These are phyloP conservation scores for Beauveria pseudobassiana DNA, from an alignment of 2,329 filamentous ascomycete species.

Conservation along the genomic window DNA sequence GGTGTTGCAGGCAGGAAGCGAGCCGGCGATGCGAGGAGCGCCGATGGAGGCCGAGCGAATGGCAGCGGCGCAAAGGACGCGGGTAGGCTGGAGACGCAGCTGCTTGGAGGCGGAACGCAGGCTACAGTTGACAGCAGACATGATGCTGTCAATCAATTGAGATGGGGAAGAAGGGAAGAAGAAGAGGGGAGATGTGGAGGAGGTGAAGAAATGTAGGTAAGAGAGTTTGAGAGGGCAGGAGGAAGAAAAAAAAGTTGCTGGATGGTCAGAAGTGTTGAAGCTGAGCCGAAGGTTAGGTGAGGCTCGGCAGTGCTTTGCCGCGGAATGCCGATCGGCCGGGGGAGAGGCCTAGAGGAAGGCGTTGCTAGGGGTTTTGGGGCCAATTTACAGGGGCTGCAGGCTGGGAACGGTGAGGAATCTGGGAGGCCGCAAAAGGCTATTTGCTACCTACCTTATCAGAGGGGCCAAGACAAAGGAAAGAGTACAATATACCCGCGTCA, in stretches of 20 bases:
- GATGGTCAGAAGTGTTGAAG: not conserved
- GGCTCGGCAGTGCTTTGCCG: constrained; percentile 9
- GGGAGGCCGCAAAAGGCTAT: constrained; percentile 1
- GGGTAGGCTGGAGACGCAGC: constrained; percentile 38
- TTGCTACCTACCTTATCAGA: not conserved
- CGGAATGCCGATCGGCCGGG: constrained; percentile 9
- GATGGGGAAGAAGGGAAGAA: not conserved
- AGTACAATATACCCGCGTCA: constrained; percentile 1
- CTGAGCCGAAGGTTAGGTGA: constrained; percentile 9
- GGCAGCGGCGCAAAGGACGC: constrained; percentile 28
- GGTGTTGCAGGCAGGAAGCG: constrained; percentile 29
- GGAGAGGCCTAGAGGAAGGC: not conserved
- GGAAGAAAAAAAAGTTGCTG: not conserved
- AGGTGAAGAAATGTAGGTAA: not conserved
- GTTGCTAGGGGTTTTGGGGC: not conserved
- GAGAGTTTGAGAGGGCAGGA: not conserved
- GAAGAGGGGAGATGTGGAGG: not conserved
- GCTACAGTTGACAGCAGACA: constrained; percentile 49
- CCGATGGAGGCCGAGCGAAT: constrained; percentile 22
- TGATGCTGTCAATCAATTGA: constrained; percentile 22
- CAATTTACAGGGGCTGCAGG: not conserved
- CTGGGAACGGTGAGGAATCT: not conserved
- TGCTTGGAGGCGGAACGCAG: constrained; percentile 48
- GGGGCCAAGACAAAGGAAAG: not conserved
- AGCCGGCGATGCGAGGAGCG: constrained; percentile 24